A percentile compares a stretch with the other conserved stretches of the same genome.
Evolutionary conservation across 2,329 filamentous ascomycete species (phyloP).

Genomic region (Pseudophaeomoniella oleicola): DNA sequence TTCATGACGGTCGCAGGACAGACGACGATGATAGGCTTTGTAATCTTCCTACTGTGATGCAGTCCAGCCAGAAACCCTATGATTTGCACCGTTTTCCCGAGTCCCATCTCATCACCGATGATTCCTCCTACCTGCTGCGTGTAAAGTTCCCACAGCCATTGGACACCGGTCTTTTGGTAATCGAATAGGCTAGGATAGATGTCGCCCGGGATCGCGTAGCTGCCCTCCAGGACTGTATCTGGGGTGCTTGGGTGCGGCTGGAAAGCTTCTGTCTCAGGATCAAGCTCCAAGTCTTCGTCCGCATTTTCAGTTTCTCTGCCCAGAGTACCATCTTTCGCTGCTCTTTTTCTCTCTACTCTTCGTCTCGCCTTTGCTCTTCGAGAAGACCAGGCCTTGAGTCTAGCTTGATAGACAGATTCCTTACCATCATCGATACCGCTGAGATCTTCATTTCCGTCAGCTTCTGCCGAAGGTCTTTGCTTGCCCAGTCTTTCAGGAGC

Average conservation of each 20-base stretch:
- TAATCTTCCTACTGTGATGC: constrained; percentile 77
- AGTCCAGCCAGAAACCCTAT: constrained; percentile 78
- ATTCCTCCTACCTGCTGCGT: constrained; percentile 85
- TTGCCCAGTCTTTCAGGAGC: constrained; percentile 9
- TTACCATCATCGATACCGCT: constrained; percentile 74
- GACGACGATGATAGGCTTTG: constrained; percentile 77
- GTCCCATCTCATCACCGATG: constrained; percentile 92
- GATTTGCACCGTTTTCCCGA: constrained; percentile 83
- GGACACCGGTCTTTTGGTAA: constrained; percentile 92
- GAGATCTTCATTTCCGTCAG: constrained; percentile 35
- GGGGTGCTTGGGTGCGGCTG: constrained; percentile 71
- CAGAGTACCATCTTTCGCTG: constrained; percentile 7
- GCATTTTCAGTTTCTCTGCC: constrained; percentile 14
- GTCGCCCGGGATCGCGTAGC: constrained; percentile 73
- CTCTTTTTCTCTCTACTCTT: constrained; percentile 19
- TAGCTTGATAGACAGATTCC: constrained; percentile 61
- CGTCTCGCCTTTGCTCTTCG: constrained; percentile 46
- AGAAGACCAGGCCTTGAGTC: constrained; percentile 61
- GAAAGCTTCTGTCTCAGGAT: constrained; percentile 53
- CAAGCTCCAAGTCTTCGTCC: constrained; percentile 4
- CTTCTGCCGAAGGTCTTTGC: constrained; percentile 12
- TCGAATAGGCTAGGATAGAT: constrained; percentile 87
- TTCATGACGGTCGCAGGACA: constrained; percentile 88
- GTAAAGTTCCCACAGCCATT: constrained; percentile 91
- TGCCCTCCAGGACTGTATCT: constrained; percentile 61